Base-by-base conservation (phyloP, 257 asterid species). In the Solanum virginianum region DNA sequence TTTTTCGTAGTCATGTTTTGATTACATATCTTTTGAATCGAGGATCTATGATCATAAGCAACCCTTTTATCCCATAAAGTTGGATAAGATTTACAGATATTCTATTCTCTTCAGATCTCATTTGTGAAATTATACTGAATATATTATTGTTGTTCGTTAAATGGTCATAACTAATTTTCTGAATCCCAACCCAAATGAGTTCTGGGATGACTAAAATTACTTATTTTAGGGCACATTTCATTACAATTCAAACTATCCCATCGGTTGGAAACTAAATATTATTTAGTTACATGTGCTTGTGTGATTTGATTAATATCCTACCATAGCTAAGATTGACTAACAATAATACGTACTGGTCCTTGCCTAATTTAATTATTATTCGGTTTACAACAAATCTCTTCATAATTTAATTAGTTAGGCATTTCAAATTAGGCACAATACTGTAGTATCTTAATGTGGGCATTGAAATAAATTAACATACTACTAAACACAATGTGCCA, bases 311-410 rank as follows among this genome's bases (percentile, higher is more conserved):
- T 54, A 22, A 47, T 45, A 74, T 47, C 41, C 13, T 51, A 24
- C 41, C 6, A 24, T 75, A 22, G 41, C n/a, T 49, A 47, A 22
- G 57, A 49, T 49, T 75, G 81, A 75, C 22, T 24, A 49, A 51
- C 24, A 75, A 49, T 75, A 51, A 22, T 13, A 36, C 29, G 29
- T 77, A 51, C 26, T 51, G 60, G 43, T 24, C 82, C 63, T 77
- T 51, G 63, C 82, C 82, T 77, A 77, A 77, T 77, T 77, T 77
- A 18, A 69, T 69, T 71, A 77, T 51, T 53, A 77, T 51, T 53
- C 60, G 10, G 62, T 51, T 22, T 15, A 24, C 9, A 49, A 24
- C 17, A 69, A 8, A 39, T 17, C 26, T 70, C 9, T 39, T 69
- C 79, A 10, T 26, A 49, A 51, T 51, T 24, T 16, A 15, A 77